Evolutionary conservation across 257 asterid genomes (phyloP), one percentile per base, ranked within the genome.

Genomic region (Capsicum rhomboideum): DNA sequence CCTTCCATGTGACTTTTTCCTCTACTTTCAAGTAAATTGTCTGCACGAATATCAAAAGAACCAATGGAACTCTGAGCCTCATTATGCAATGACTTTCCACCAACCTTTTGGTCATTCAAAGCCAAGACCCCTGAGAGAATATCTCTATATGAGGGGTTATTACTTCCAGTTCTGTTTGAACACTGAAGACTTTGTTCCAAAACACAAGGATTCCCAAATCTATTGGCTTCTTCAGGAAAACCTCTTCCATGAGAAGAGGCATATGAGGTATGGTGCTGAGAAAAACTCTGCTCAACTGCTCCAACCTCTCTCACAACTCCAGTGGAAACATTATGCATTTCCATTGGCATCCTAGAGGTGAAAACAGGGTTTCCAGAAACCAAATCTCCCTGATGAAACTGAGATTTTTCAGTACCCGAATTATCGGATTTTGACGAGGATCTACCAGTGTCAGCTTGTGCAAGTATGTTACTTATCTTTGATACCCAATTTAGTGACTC

Each of bases 231-330:
- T 53, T 67, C 81, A 11, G 37, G 63, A 72, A 16, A 61, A 46
- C 75, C 29, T 79, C 54, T 84, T 84, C 54, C 46, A 53, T 84
- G 44, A 49, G 34, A 84, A 49, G 56, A 9, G 28, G 28, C 75
- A 80, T 63, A n/a, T 42, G 82, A 69, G 44, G 29, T 17, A 59
- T 69, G 72, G 71, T 71, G 23, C 85, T 63, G 82, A 37, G 68
- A 26, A 59, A 54, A 75, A 11, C 20, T 78, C 83, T 44, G 83
- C 50, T 78, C 83, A 52, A 56, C 56, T 85, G 79, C 54, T 80
- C 78, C 82, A 54, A 85, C 40, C 31, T 59, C 80, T 72, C 85
- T 44, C 69, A 37, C 49, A 80, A 44, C 63, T 56, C 78, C 82
- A 81, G 83, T 31, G 44, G 84, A 71, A 54, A 69, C 78, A 69